phyloP scores from a whole-genome alignment of 176 grass and related monocot genomes.

The Hyparrhenia diplandra region DNA sequence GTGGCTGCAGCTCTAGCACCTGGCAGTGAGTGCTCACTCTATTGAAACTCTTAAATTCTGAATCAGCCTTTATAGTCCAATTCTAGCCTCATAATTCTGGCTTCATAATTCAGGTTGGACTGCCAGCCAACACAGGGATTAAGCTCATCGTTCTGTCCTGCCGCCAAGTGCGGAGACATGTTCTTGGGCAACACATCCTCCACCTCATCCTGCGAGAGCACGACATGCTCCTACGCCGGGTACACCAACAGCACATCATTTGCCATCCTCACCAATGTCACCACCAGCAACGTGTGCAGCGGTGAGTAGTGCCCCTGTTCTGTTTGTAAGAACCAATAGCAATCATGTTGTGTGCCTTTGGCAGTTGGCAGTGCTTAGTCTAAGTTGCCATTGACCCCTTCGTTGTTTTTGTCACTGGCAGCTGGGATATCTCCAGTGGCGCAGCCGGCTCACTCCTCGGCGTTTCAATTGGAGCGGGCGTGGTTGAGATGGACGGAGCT shows the following conservation, averaged over 20 bases:
- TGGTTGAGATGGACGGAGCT: conserved; percentile 39
- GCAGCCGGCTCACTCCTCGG: conserved; percentile 33
- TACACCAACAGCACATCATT: conserved; percentile 76
- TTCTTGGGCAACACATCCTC: conserved; percentile 66
- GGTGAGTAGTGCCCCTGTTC: conserved; percentile 21
- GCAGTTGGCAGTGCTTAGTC: background rate
- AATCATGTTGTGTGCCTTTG: background rate
- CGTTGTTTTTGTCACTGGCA: conserved; percentile 28
- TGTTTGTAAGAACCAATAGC: background rate
- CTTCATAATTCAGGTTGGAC: conserved; percentile 47
- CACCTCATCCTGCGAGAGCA: conserved; percentile 49
- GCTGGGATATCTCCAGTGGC: conserved; percentile 47
- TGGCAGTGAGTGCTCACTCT: conserved; percentile 63
- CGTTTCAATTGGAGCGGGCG: conserved; percentile 16
- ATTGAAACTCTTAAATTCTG: background rate
- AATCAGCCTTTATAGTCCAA: background rate
- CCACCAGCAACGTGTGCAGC: conserved; percentile 51
- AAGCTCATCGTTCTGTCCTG: conserved; percentile 45
- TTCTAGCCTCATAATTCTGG: background rate
- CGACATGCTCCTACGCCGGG: conserved; percentile 60
- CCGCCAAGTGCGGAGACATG: conserved; percentile 59
- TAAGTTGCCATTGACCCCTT: background rate
- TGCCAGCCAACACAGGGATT: conserved; percentile 61
- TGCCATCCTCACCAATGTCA: conserved; percentile 65
- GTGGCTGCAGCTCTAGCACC: conserved; percentile 74